Base-by-base conservation (phyloP, 495 filamentous ascomycete genomes). In the Penicillium soppii region DNA sequence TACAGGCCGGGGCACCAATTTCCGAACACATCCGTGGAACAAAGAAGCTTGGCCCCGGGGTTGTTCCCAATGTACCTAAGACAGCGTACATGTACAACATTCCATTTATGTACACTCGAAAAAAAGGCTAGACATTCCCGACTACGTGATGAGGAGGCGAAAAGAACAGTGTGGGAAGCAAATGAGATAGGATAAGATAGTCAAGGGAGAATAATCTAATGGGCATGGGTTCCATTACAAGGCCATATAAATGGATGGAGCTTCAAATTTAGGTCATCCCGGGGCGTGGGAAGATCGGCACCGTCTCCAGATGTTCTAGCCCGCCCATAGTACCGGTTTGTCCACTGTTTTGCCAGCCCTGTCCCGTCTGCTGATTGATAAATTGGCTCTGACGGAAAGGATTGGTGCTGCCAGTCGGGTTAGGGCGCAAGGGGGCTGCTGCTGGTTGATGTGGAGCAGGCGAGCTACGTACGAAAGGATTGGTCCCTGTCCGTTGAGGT, bases 371-470 rank as follows among this genome's bases (percentile, higher is more conserved):
- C 59, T 92, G 89, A 58, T 95, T 91, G 27, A 94, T 84, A 57
- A 96, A 95, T 0, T 84, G 80, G 43, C 85, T 87, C 65, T 96
- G 90, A 7, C 92, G 81, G 81, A 97, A 97, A 1, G 92, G 92
- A 65, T 97, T 97, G 13, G 92, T 97, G 59, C 84, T 91, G 7
- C 91, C 92, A 2, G 94, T 96, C 4, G 84, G 82, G 51, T 86
- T 80, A 3, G 89, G 71, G 51, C 82, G 83, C 7, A 91, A 65
- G 16, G 80, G 72, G 7, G 78, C 67, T 15, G 73, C 61, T 4
- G 66, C 52, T 7, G 69, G 58, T 43, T 66, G 69, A 21, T 69
- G 68, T 7, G 66, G 71, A 13, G 73, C 67, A 32, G 71, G 64
- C 4, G 71, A 65, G 43, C 58, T 71, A 15, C 74, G 77, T 39